Base-by-base conservation (phyloP, 179 eudicot species). In the Spergularia azorica region DNA sequence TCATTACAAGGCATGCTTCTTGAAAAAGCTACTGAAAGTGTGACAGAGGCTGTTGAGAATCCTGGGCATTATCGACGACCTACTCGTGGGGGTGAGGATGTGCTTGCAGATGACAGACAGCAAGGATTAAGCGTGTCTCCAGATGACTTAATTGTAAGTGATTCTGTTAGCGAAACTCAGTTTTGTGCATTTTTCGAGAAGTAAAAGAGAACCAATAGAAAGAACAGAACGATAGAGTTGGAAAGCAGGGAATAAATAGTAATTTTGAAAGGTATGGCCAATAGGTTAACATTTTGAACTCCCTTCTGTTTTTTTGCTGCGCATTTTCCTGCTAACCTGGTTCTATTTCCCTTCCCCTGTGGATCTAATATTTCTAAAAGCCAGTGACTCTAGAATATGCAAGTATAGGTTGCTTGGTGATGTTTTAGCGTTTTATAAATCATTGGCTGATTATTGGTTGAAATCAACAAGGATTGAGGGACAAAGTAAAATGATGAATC, bases 61-160 rank as follows among this genome's bases (percentile, higher is more conserved):
- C 97, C 93, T 77, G 88, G 88, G 67, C 97, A 91, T 80, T 82
- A 85, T 70, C 90, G 90, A 63, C 85, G 95, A 56, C 68, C 96
- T 74, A 90, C 92, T 48, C 94, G 92, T 76, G 96, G 92, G 68
- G 87, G 90, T 72, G 97, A 93, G 62, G 99, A 95, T 79, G 88
- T 83, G 17, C 79, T 80, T 69, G 86, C 81, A 46, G 99, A 95
- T 66, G 98, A 95, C 67, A 88, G 90, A 74, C 97, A 84, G 73
- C 94, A 91, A 63, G 92, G 92, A 69, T 75, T 79, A 71, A 79
- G 80, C 64, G 92, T 88, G 12, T 93, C 99, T 18, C 98, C 99
- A 46, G 99, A 95, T 87, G 99, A 95, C 83, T 87, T 95, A 52
- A 91, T 95, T 76, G 99, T 95, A 84, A 95, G 99, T 76, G 60